A percentile compares a stretch with the other conserved stretches of the same genome.
Conservation (phyloP, 78 protist genomes). For the Dictyostelium capitatum region DNA sequence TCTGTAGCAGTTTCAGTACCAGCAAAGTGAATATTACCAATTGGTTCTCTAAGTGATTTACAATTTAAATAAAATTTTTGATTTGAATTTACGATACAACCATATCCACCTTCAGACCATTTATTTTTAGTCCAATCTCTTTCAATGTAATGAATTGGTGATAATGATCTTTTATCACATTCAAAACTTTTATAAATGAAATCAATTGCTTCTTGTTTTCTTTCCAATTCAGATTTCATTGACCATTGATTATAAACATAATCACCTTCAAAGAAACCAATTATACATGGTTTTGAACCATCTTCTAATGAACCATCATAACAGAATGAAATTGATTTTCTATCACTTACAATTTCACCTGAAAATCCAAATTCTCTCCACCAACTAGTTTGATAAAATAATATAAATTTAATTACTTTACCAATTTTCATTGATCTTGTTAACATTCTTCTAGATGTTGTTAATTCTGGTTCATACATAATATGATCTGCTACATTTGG, state of each 20-base stretch:
- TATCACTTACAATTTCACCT: conserved; percentile 49
- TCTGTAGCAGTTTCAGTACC: conserved; percentile 88
- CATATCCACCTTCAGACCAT: conserved; percentile 44
- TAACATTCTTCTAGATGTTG: not conserved
- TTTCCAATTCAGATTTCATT: not conserved
- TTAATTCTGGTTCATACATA: conserved; percentile 3
- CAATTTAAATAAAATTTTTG: not conserved
- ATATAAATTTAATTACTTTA: conserved; percentile 57
- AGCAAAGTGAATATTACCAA: conserved; percentile 83
- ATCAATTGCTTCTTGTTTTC: conserved; percentile 21
- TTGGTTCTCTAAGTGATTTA: conserved; percentile 60
- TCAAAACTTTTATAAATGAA: conserved; percentile 6
- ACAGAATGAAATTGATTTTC: not conserved
- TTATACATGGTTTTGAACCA: conserved; percentile 36
- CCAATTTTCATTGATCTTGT: conserved; percentile 37
- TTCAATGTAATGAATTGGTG: conserved; percentile 27
- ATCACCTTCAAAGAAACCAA: conserved; percentile 66
- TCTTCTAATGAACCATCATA: conserved; percentile 65
- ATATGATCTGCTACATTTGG: conserved; percentile 20
- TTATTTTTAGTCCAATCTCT: conserved; percentile 41
- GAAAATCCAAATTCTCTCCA: conserved; percentile 67
- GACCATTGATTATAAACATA: conserved; percentile 28
- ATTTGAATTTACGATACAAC: not conserved
- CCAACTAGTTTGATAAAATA: conserved; percentile 50
- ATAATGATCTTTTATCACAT: conserved; percentile 5